phyloP scores from a whole-genome alignment of 1,284 basidiomycete species.

The Microbotryum silenes-acaulis region DNA sequence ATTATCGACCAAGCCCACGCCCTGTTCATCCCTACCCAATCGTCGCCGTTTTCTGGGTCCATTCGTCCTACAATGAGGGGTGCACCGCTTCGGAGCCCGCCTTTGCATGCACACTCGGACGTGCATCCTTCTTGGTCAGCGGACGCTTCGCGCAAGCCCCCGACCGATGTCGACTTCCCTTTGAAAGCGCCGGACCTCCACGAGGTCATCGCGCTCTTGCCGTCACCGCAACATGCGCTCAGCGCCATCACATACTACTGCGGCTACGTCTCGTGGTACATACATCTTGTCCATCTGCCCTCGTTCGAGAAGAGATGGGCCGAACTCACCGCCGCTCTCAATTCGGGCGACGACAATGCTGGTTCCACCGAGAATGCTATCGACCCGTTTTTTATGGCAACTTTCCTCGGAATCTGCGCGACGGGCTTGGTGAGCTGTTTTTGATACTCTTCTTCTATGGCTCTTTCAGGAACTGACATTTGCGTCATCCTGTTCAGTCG shows the following conservation, averaged over 20 bases:
- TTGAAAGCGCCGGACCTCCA: conserved; percentile 12
- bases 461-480: background rate
- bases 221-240: conserved; percentile 10
- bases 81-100: background rate
- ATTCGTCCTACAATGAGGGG: background rate
- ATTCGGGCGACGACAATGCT: conserved; percentile 10
- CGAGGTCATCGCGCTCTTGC: conserved; percentile 23
- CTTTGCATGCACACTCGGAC: background rate
- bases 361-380: no score
- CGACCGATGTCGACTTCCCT: conserved; percentile 15
- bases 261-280: conserved; percentile 16
- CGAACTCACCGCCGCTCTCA: conserved; percentile 9
- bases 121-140: background rate
- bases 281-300: conserved; percentile 17
- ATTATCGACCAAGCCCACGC: conserved; percentile 21
- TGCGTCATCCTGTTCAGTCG: background rate
- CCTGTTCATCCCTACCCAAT: conserved; percentile 9
- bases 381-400: conserved; percentile 28
- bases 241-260: conserved; percentile 13
- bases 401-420: conserved; percentile 22
- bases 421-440: conserved; percentile 10
- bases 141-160: conserved; percentile 6
- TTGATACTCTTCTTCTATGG: no score
- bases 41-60: background rate
- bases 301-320: conserved; percentile 19